phyloP scores from a whole-genome alignment of 176 grass and related monocot species.

The Oryza meridionalis region DNA sequence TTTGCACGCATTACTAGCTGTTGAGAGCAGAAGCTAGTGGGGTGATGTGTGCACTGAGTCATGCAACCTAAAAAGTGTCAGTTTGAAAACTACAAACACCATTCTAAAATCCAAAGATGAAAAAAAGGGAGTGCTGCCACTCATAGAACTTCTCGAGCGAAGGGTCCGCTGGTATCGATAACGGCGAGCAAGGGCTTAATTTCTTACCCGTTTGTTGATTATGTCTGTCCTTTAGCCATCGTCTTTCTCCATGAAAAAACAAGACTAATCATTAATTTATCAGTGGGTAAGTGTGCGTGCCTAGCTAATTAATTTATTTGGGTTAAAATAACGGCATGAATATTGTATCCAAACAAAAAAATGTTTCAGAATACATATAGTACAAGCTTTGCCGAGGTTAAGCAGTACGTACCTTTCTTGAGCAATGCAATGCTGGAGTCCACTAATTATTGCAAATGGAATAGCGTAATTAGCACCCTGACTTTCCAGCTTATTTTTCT shows the following conservation, averaged over 20 bases:
- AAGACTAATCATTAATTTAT: neutral
- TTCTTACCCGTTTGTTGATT: neutral
- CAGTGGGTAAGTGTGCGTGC: constrained; percentile 37
- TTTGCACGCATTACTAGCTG: neutral
- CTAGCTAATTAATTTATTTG: constrained; percentile 8
- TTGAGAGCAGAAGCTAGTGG: neutral
- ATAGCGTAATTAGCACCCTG: neutral
- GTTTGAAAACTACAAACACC: neutral
- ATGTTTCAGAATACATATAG: neutral
- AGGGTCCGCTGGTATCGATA: constrained; percentile 31
- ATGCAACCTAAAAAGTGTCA: neutral
- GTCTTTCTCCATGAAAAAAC: neutral
- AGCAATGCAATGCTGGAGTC: constrained; percentile 1
- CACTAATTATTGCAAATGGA: neutral
- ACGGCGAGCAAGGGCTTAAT: constrained; percentile 38
- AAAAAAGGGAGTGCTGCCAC: neutral
- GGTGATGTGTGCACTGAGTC: neutral
- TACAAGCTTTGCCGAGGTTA: neutral
- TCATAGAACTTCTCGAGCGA: constrained; percentile 29
- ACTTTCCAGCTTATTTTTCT: constrained; percentile 3
- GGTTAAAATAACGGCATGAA: neutral
- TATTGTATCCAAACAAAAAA: constrained; percentile 1
- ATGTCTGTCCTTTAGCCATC: constrained; percentile 7
- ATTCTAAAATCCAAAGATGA: constrained; percentile 10
- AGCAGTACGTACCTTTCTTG: neutral